Conservation (phyloP, 2,329 filamentous ascomycete species). For the Akanthomyces lecanii region DNA sequence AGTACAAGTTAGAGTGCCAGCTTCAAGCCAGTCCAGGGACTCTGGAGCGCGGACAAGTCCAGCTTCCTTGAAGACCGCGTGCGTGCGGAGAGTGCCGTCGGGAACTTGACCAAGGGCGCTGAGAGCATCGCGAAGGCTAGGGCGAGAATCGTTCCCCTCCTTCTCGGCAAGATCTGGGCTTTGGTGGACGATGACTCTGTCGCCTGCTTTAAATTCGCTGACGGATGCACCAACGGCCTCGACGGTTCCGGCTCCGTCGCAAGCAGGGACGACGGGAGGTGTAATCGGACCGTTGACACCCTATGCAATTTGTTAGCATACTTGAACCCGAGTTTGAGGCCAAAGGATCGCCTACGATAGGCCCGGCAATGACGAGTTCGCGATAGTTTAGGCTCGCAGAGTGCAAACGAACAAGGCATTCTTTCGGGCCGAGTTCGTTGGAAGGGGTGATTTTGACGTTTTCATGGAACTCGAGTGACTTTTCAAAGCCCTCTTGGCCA, state of each 20-base stretch:
- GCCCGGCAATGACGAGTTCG: too few species aligned
- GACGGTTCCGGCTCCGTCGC: constrained; percentile 50
- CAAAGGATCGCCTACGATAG: too few species aligned
- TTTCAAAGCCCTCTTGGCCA: too few species aligned
- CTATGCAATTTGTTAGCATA: too few species aligned
- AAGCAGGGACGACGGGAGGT: too few species aligned
- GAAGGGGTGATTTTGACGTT: too few species aligned
- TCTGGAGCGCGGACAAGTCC: constrained; percentile 63
- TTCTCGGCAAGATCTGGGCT: constrained; percentile 26
- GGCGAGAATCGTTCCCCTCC: not conserved
- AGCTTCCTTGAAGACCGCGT: constrained; percentile 62
- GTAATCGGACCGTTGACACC: too few species aligned
- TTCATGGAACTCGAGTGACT: too few species aligned
- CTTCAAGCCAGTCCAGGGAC: constrained; percentile 50
- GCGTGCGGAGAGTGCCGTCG: constrained; percentile 64
- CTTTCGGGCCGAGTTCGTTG: too few species aligned
- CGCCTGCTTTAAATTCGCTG: constrained; percentile 46
- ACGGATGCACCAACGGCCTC: constrained; percentile 47
- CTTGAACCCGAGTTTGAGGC: too few species aligned
- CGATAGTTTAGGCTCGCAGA: too few species aligned
- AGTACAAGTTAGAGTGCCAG: constrained; percentile 56
- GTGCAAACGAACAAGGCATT: too few species aligned
- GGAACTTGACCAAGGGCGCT: constrained; percentile 50
- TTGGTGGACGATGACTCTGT: constrained; percentile 53
- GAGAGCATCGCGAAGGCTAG: constrained; percentile 44